phyloP scores from a whole-genome alignment of 2,329 filamentous ascomycete genomes.

The Penicillium sp. region DNA sequence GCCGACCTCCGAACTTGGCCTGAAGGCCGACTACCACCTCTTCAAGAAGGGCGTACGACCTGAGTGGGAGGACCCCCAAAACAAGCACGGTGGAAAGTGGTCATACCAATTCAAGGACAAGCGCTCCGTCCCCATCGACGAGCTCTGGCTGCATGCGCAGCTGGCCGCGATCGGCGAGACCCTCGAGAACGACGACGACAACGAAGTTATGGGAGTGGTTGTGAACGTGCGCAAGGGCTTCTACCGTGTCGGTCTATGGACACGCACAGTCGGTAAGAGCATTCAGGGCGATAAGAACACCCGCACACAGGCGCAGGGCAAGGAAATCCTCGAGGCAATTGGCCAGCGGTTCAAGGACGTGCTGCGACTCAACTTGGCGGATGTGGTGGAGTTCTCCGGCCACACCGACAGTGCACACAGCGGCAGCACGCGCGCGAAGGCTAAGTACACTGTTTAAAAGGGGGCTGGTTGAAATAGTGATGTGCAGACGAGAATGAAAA shows the following conservation, averaged over 20 bases:
- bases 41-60: conserved; percentile 97
- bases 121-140: conserved; percentile 84
- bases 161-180: conserved; percentile 96
- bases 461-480: conserved; percentile 12
- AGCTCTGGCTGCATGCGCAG: conserved; percentile 96
- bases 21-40: conserved; percentile 98
- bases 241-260: conserved; percentile 97
- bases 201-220: conserved; percentile 98
- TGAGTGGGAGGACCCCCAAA: conserved; percentile 97
- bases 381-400: conserved; percentile 89
- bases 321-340: conserved; percentile 78
- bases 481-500: conserved; percentile 17
- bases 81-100: conserved; percentile 99
- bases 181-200: conserved; percentile 86
- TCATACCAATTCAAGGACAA: conserved; percentile 98
- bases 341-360: conserved; percentile 91
- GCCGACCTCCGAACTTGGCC: conserved; percentile 86
- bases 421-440: conserved; percentile 92
- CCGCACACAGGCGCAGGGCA: conserved; percentile 75
- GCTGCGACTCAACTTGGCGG: conserved; percentile 71
- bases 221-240: conserved; percentile 98
- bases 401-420: conserved; percentile 92
- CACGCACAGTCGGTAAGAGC: conserved; percentile 83
- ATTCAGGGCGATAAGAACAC: conserved; percentile 74
- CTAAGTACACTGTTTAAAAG: conserved; percentile 77